Evolutionary conservation across 2,329 filamentous ascomycete species (phyloP), one percentile per base, ranked within the genome.

Genomic region (Penicillium sp.): DNA sequence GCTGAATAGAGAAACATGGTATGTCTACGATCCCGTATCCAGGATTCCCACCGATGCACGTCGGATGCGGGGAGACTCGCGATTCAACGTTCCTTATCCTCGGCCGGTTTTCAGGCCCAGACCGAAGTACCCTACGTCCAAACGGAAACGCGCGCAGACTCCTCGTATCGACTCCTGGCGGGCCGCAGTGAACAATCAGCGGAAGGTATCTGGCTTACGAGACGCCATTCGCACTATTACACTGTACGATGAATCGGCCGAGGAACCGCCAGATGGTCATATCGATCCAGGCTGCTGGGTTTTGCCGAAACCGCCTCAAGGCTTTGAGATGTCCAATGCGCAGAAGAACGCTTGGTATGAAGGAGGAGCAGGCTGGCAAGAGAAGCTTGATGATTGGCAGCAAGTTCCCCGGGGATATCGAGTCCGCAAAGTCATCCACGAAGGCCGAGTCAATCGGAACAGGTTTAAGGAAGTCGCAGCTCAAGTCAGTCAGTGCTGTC

Each of bases 211-310:
- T n/a, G 73, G 72, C 0, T 42, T 71, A 14, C 63, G 57, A 34
- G 64, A 69, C 35, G 54, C 68, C 11, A 50, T 74, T 29, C 71
- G 65, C n/a, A 56, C 59, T 2, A 57, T 72, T 20, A 66, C 72
- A 11, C 47, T 74, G 22, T 73, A 69, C 32, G 70, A 74, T 29
- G 66, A 66, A 20, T 76, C 75, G 5, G 67, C 59, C 2, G 75
- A 76, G 32, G 72, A 76, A 47, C 66, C 71, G 0, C 71, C 71
- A 1, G 74, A 76, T 57, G 70, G 70, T 8, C 63, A 68, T 32
- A 67, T 76, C n/a, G 74, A 77, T 20, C 69, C 75, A 11, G 71
- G 69, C 5, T 69, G 69, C 48, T 77, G 75, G 75, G 69, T 75
- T 31, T 65, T 77, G 37, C 73, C 68, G 40, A 73, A 66, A 46